Evolutionary conservation across 116 monocot genomes (phyloP).

Genomic region (Trichopus zeylanicus): DNA sequence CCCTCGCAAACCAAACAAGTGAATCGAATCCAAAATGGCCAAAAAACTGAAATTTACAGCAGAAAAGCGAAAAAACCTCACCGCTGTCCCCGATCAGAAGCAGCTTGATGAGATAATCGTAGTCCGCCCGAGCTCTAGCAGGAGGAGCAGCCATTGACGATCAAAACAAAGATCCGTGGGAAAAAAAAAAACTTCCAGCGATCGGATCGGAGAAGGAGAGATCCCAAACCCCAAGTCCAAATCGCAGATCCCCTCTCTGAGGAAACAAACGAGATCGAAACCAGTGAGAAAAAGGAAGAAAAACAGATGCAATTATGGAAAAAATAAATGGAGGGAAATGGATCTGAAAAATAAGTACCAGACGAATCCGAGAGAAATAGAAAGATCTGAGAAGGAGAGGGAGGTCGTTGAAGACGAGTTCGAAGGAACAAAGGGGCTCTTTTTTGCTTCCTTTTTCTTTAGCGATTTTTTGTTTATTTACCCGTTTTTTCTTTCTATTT

Average conservation of each 20-base stretch:
- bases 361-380: not conserved
- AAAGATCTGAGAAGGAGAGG: constrained; percentile 1
- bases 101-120: constrained; percentile 53
- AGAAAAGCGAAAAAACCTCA: constrained; percentile 2
- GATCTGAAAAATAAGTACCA: no score
- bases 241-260: not conserved
- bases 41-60: not conserved
- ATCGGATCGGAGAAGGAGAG: not conserved
- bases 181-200: no score
- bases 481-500: no score
- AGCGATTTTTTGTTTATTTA: no score
- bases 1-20: not conserved
- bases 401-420: not conserved
- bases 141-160: constrained; percentile 41
- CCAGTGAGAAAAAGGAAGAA: not conserved
- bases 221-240: not conserved
- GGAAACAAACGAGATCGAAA: not conserved
- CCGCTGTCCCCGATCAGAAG: constrained; percentile 52
- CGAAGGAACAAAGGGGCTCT: not conserved
- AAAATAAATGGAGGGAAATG: not conserved
- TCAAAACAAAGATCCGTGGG: no score
- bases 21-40: not conserved
- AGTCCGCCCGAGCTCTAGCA: constrained; percentile 44
- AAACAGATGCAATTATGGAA: not conserved
- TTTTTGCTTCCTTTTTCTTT: no score